Conservation (phyloP, 805 yeast species). For the Teunomyces cretensis region DNA sequence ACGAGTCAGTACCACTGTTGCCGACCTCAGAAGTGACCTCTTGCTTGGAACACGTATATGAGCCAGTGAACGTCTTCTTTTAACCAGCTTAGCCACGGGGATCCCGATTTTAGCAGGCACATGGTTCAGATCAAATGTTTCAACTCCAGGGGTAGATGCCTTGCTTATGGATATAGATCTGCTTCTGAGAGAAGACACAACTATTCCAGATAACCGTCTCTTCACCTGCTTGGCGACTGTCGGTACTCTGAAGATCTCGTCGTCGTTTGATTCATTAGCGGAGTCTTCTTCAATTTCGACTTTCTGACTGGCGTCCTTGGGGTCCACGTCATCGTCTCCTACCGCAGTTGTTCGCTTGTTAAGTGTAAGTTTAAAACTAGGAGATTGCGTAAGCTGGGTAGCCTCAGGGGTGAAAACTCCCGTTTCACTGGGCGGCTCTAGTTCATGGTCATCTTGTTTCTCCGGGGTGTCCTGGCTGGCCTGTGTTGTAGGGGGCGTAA, state of each 20-base stretch:
- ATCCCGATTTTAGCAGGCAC: constrained; percentile 39
- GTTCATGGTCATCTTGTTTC: background rate
- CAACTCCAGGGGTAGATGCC: constrained; percentile 15
- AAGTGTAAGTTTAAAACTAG: constrained; percentile 7
- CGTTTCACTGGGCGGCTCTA: background rate
- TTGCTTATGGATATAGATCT: constrained; percentile 32
- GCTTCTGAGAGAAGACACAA: constrained; percentile 21
- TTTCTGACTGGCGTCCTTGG: constrained; percentile 16
- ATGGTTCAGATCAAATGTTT: constrained; percentile 7
- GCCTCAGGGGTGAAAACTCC: constrained; percentile 9
- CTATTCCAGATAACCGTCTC: constrained; percentile 38
- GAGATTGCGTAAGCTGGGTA: constrained; percentile 8
- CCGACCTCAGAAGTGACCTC: constrained; percentile 4
- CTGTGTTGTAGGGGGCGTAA: constrained; percentile 16
- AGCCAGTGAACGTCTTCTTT: constrained; percentile 28
- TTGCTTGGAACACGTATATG: constrained; percentile 6
- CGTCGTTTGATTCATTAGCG: constrained; percentile 14
- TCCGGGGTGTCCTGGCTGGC: constrained; percentile 1
- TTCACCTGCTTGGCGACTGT: constrained; percentile 16
- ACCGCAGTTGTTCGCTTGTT: constrained; percentile 3
- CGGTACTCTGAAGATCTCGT: constrained; percentile 34
- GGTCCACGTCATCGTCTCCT: constrained; percentile 26
- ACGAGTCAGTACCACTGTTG: background rate
- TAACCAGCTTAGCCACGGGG: constrained; percentile 31
- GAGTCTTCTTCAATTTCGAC: constrained; percentile 2